Conservation (phyloP, 805 yeast genomes). For the Ogataea zsoltii region DNA sequence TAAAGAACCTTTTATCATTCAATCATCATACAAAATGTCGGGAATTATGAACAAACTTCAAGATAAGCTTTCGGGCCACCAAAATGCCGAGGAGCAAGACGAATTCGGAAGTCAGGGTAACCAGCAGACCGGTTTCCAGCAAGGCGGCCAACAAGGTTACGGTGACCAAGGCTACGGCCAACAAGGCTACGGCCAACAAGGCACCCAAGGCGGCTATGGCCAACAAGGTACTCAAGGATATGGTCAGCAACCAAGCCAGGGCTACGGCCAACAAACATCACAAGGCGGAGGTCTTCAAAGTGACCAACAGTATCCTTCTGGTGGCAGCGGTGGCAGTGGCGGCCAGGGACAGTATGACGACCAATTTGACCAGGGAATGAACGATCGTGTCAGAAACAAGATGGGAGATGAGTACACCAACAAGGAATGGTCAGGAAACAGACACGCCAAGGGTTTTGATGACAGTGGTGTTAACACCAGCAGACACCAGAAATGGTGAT, state of each 20-base stretch:
- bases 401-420: constrained; percentile 15
- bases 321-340: neutral
- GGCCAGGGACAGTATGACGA: constrained; percentile 1
- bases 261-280: too few species aligned
- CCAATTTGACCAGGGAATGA: constrained; percentile 13
- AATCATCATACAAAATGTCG: constrained; percentile 6
- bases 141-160: neutral
- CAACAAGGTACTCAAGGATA: neutral
- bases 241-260: too few species aligned
- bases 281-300: constrained; percentile 2
- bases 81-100: constrained; percentile 1
- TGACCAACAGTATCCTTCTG: constrained; percentile 6
- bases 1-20: too few species aligned
- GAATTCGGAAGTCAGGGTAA: neutral
- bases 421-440: constrained; percentile 12
- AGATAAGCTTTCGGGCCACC: constrained; percentile 11
- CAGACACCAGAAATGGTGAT: constrained; percentile 11
- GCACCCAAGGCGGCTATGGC: constrained; percentile 1
- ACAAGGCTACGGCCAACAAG: constrained; percentile 4
- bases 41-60: constrained; percentile 10
- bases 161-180: neutral
- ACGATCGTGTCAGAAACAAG: constrained; percentile 13
- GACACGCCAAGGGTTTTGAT: constrained; percentile 12
- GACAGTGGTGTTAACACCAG: constrained; percentile 9
- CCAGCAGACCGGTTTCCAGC: constrained; percentile 1